Evolutionary conservation across 257 asterid genomes (phyloP).

Genomic region (Nicotiana tabacum): DNA sequence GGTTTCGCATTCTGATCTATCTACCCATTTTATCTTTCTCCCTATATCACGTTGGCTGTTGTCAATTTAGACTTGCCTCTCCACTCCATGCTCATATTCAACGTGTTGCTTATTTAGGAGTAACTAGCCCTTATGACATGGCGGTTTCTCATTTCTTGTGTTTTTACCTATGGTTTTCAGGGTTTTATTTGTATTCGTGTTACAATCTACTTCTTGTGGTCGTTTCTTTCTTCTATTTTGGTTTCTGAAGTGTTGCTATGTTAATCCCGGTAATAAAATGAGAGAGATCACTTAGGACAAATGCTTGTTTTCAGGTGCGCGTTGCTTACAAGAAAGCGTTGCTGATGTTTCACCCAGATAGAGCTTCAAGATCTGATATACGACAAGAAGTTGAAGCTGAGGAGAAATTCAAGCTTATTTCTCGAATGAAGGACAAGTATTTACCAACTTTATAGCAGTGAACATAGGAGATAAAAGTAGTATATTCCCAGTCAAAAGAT

Average conservation of each 20-base stretch:
- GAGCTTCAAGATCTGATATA: conserved; percentile 57
- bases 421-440: conserved; percentile 72
- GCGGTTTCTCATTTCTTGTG: background rate
- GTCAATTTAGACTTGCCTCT: background rate
- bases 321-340: conserved; percentile 69
- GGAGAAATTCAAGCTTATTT: conserved; percentile 88
- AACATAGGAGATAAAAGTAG: background rate
- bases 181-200: background rate
- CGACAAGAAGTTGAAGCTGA: conserved; percentile 86
- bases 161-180: background rate
- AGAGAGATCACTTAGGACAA: background rate
- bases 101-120: too few species aligned
- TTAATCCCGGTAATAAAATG: background rate
- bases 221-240: background rate
- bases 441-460: background rate
- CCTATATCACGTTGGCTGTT: background rate
- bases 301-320: conserved; percentile 55
- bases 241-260: background rate
- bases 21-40: background rate
- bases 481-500: background rate
- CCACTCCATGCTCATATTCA: too few species aligned
- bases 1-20: background rate
- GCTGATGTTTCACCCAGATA: conserved; percentile 82
- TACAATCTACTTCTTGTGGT: background rate
- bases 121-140: too few species aligned